A percentile compares a stretch with the other conserved stretches of the same genome.
Conservation (phyloP, 2,329 filamentous ascomycete species). For the Didymella arachidicola region DNA sequence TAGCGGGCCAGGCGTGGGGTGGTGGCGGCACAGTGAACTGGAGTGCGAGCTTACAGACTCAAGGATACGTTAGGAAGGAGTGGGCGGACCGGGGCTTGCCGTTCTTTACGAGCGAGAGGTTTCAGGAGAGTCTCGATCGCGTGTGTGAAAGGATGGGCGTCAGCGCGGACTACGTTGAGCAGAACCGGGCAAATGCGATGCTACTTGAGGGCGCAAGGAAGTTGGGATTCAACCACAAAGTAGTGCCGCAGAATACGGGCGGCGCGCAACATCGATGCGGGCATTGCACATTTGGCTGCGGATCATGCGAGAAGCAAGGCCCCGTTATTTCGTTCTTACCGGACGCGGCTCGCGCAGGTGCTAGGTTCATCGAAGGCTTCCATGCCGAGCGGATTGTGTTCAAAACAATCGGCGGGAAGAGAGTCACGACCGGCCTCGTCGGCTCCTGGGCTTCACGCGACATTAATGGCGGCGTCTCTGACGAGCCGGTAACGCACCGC, state of each 20-base stretch:
- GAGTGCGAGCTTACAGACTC: conserved; percentile 73
- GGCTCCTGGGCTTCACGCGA: conserved; percentile 80
- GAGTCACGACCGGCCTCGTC: conserved; percentile 72
- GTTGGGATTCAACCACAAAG: conserved; percentile 73
- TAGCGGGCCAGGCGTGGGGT: conserved; percentile 78
- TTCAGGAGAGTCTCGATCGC: conserved; percentile 79
- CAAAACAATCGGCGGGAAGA: conserved; percentile 61
- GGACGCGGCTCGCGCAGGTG: conserved; percentile 78
- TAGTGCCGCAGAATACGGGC: conserved; percentile 81
- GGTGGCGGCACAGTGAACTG: conserved; percentile 91
- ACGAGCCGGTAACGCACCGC: conserved; percentile 61
- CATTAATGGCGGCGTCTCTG: conserved; percentile 64
- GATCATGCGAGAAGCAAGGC: conserved; percentile 77
- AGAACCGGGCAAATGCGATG: conserved; percentile 75
- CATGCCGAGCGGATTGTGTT: conserved; percentile 75
- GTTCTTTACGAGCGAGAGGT: conserved; percentile 77
- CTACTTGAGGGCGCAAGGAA: conserved; percentile 78
- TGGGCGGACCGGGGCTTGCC: conserved; percentile 76
- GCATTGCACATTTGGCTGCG: conserved; percentile 67
- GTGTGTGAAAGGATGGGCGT: conserved; percentile 84
- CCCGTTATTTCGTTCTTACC: conserved; percentile 79
- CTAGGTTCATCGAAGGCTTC: conserved; percentile 85
- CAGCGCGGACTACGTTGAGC: conserved; percentile 68
- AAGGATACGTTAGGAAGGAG: conserved; percentile 78
- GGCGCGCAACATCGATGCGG: conserved; percentile 76